phyloP scores from a whole-genome alignment of 2,329 filamentous ascomycete genomes.

The Drechslerella coelobrocha region DNA sequence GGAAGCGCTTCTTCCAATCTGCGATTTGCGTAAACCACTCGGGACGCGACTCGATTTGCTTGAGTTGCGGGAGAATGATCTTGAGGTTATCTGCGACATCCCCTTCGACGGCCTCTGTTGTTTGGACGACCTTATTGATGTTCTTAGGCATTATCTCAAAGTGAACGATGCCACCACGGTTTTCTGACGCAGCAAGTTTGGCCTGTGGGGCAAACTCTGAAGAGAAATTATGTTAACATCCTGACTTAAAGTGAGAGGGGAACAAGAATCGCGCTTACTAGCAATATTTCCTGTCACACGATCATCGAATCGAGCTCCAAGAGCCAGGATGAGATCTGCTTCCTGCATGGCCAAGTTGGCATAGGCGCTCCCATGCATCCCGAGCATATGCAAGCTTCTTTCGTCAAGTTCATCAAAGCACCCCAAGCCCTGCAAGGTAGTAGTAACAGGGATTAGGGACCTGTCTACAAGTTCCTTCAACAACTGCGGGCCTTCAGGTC shows the following conservation, averaged over 20 bases:
- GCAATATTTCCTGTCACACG: constrained; percentile 82
- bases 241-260: not conserved
- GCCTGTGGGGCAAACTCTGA: constrained; percentile 82
- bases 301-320: constrained; percentile 94
- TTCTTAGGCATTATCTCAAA: constrained; percentile 99
- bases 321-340: constrained; percentile 91
- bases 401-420: constrained; percentile 90
- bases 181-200: constrained; percentile 80
- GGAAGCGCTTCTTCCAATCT: constrained; percentile 90
- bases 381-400: constrained; percentile 96
- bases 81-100: constrained; percentile 83
- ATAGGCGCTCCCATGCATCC: constrained; percentile 96
- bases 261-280: constrained; percentile 58
- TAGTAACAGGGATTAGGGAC: constrained; percentile 89
- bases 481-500: constrained; percentile 77
- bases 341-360: constrained; percentile 99
- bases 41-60: constrained; percentile 70
- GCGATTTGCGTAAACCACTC: constrained; percentile 91
- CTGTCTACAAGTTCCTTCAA: constrained; percentile 89
- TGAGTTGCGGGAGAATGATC: constrained; percentile 71
- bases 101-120: constrained; percentile 92
- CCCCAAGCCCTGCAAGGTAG: constrained; percentile 91
- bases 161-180: constrained; percentile 91
- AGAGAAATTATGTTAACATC: constrained; percentile 10
- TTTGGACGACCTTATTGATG: constrained; percentile 99